Evolutionary conservation across 2,329 filamentous ascomycete genomes (phyloP), one percentile per base, ranked within the genome.

Genomic region (Penicillium rolfsii): DNA sequence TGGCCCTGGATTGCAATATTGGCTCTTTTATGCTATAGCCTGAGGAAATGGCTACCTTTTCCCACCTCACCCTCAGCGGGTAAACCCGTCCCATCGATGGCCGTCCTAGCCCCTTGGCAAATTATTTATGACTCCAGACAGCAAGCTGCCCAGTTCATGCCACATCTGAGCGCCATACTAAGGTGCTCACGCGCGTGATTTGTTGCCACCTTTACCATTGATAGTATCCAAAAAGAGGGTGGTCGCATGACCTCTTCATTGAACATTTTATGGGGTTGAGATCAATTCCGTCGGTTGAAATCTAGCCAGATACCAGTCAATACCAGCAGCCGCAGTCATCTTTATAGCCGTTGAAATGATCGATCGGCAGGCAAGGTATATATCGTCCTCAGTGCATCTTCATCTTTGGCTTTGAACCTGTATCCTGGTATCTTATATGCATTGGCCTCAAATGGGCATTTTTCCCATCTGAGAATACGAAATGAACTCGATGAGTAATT

Each of bases 51-150:
- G 12, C 12, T 16, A 11, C 14, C 5, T 8, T 46, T 7, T 28
- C 11, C 12, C 3, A 46, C 5, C 24, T 7, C 19, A 45, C 43
- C 11, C 4, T 12, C n/a, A n/a, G 24, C 28, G 24, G 24, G 16
- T 28, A 41, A 28, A 40, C 11, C 7, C 19, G 24, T 9, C 57
- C 48, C 30, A 52, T 61, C 48, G 35, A 60, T 33, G 9, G 36
- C 19, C 28, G 12, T 50, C 6, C 26, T 19, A 54, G 12, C 52
- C 59, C 59, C 59, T 61, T 57, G 55, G 30, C 19, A 9, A n/a
- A 9, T 22, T n/a, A 8, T n/a, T 43, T 36, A 26, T 56, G 58
- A 48, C 41, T 57, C 57, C 58, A 57, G 58, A 56, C 46, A 41
- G 40, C 53, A 50, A 50, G n/a, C 14, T 22, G 19, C 19, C 19